A percentile compares a stretch with the other conserved stretches of the same genome.
phyloP scores from a whole-genome alignment of 2,329 filamentous ascomycete genomes.

The Ceratocystis albifundus region DNA sequence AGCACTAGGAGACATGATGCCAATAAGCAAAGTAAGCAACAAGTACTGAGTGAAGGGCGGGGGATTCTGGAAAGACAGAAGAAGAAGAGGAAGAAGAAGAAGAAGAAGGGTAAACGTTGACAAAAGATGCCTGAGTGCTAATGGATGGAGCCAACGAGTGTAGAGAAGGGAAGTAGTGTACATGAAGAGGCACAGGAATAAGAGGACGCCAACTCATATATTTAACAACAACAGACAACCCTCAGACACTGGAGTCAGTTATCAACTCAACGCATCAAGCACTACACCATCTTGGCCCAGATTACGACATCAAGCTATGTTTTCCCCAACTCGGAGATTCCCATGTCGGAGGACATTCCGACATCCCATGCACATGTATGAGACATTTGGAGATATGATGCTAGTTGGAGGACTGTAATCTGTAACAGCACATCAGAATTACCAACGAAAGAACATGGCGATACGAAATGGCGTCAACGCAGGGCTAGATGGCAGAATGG shows the following conservation, averaged over 20 bases:
- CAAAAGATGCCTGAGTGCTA: too few relatives aligned
- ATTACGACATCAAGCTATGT: constrained; percentile 6
- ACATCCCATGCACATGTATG: too few relatives aligned
- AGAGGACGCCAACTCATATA: neutral
- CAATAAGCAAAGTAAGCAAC: too few relatives aligned
- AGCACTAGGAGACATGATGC: constrained; percentile 17
- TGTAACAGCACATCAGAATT: neutral
- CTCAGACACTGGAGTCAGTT: neutral
- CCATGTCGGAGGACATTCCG: neutral
- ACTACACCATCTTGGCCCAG: constrained; percentile 3
- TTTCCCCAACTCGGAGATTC: neutral
- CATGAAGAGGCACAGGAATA: neutral
- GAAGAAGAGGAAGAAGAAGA: too few relatives aligned
- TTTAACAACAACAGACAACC: neutral
- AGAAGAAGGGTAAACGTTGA: neutral
- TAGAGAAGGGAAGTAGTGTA: too few relatives aligned
- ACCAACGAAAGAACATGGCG: neutral
- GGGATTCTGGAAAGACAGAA: neutral
- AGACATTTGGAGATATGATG: neutral
- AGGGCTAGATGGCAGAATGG: neutral
- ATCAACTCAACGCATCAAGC: neutral
- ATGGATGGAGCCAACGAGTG: too few relatives aligned
- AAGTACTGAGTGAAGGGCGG: neutral
- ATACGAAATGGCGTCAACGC: constrained; percentile 2
- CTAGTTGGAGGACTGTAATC: neutral